Base-by-base conservation (phyloP, 345 rosid species). In the Aethionema arabicum region DNA sequence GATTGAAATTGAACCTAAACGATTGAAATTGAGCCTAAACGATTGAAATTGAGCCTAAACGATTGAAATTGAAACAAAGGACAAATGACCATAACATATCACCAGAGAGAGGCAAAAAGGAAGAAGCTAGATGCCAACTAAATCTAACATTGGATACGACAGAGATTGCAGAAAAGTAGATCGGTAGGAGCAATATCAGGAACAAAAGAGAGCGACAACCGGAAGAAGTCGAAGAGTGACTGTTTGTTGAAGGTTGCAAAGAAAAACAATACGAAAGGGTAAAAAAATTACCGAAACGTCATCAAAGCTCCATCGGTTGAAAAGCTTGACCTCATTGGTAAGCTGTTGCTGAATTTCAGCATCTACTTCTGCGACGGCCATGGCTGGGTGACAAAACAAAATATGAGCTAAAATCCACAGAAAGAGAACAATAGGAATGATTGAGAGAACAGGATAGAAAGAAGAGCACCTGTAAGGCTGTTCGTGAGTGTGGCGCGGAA, bases 221-320 rank as follows among this genome's bases (percentile, higher is more conserved):
- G 45, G 11, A 44, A 37, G 8, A 2, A 46, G n/a, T 33, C 5
- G 1, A 14, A 1, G 29, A 43, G 29, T 47, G 6, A n/a, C 47
- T 41, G 6, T 12, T 21, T 21, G 27, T 38, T 0, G 7, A 32
- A 14, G 0, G 57, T 2, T 21, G 8, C 11, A 44, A 46, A 38
- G 32, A 12, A 7, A 32, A 4, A 4, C 5, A 2, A 43, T 9
- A 12, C 39, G 4, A 6, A 7, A 4, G 1, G 44, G 46, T 13
- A 36, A 41, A 32, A 32, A 53, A 21, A 10, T 45, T 21, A 92
- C 98, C 84, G 80, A 41, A 57, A 87, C 79, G 31, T 85, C 91
- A 14, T 92, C 95, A 47, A 82, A 92, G 42, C 80, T 65, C 98
- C 98, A 91, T 15, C 88, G 86, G 44, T 83, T 82, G 82, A 89